These are phyloP conservation scores for Lentinula sp. DNA, from an alignment of 768 basidiomycete species.

Conservation along the genomic window DNA sequence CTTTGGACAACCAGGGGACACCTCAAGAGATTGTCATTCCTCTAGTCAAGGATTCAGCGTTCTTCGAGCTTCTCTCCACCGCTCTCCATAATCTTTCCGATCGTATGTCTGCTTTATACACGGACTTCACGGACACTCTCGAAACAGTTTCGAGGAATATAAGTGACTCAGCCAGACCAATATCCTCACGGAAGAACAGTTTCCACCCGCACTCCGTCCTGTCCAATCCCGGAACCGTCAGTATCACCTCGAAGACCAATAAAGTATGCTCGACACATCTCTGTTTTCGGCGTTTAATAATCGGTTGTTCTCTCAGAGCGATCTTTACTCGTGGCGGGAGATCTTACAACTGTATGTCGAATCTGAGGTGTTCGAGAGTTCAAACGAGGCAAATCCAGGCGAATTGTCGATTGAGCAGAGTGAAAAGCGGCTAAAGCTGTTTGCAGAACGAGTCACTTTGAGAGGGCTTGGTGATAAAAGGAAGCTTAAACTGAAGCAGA, in stretches of 20 bases:
- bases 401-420: slow-evolving; percentile 66
- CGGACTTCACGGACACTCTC: slow-evolving; percentile 40
- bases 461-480: slow-evolving; percentile 48
- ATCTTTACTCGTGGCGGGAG: slow-evolving; percentile 85
- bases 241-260: slow-evolving; percentile 17
- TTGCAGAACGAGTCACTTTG: slow-evolving; percentile 51
- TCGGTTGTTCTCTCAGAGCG: slow-evolving; percentile 30
- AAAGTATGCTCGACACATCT: slow-evolving; percentile 8
- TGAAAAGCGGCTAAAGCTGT: slow-evolving; percentile 58
- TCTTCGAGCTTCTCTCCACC: slow-evolving; percentile 68
- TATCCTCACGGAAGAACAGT: slow-evolving; percentile 27
- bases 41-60: slow-evolving; percentile 72
- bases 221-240: slow-evolving; percentile 29
- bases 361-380: slow-evolving; percentile 76
- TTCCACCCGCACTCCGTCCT: slow-evolving; percentile 43
- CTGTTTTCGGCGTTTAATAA: not conserved
- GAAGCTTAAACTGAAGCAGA: slow-evolving; percentile 52
- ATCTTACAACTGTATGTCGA: slow-evolving; percentile 87
- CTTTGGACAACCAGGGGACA: not conserved
- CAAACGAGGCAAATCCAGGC: slow-evolving; percentile 57
- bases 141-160: slow-evolving; percentile 30
- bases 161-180: slow-evolving; percentile 34
- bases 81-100: slow-evolving; percentile 47
- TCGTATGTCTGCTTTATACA: slow-evolving; percentile 45
- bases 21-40: slow-evolving; percentile 64